Base-by-base conservation (phyloP, 2,329 filamentous ascomycete species). In the Colletotrichum sp. region DNA sequence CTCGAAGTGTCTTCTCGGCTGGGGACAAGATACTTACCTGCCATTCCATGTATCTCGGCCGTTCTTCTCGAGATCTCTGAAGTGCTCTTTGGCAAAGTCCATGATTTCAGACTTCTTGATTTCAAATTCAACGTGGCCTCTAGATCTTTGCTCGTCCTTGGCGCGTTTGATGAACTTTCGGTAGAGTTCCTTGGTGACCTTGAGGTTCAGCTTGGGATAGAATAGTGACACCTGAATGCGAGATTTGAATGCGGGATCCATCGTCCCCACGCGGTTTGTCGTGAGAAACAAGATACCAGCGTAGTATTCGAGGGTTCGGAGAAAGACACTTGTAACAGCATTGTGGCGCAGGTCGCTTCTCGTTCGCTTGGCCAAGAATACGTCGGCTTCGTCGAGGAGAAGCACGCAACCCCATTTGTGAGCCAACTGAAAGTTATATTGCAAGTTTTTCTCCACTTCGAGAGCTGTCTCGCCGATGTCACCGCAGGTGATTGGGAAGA, bases 321-420 rank as follows among this genome's bases (percentile, higher is more conserved):
- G 80, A 67, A 87, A 87, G 8, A 87, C 85, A 6, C 55, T 72
- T n/a, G 48, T 64, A 12, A 72, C 52, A 5, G 58, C 72, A 6
- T 75, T 66, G 13, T 65, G 67, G 4, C 36, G 48, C 1, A 75
- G 7, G 21, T 75, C 52, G 36, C 94, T 94, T 3, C 95, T 92
- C 83, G 26, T 58, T 6, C 66, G 15, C 43, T 94, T 94, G 86
- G 97, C 94, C 43, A 48, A 13, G n/a, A 48, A 48, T 3, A 74
- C 15, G 18, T 71, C 71, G 15, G 71, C 71, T 16, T 75, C 73
- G 9, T 75, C 73, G 5, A 74, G 60, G 1, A 74, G 38, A 3
- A 74, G 30, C 1, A 73, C 58, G 24, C 76, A 78, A 0, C 66
- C 76, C 77, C 78, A 79, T 6, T 36, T 77, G 6, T 76, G 72